Conservation (phyloP, 192 early-diverging fungal species). For the Blastocladiella britannica region DNA sequence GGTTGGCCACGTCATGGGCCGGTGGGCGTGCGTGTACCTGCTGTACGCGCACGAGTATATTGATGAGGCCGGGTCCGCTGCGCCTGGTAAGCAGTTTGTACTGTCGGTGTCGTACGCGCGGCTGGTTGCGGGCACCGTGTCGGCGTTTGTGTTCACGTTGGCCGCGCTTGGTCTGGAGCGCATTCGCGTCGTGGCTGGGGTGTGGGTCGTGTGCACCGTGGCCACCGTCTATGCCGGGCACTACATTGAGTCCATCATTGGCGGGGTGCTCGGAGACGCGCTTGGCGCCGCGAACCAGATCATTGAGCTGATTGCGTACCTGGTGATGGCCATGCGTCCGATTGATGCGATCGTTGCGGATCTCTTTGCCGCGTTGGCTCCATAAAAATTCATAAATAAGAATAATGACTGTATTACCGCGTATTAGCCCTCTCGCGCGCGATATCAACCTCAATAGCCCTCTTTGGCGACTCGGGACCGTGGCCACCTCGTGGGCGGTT, state of each 20-base stretch:
- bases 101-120: conserved; percentile 9
- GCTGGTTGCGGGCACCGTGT: conserved; percentile 5
- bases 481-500: no score
- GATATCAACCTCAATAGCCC: no score
- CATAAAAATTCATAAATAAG: no score
- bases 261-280: conserved; percentile 15
- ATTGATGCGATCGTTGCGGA: neutral
- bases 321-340: conserved; percentile 2
- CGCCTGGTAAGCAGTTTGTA: conserved; percentile 14
- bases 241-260: conserved; percentile 9
- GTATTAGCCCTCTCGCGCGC: no score
- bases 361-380: no score
- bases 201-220: conserved; percentile 1
- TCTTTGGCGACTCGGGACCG: no score
- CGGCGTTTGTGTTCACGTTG: conserved; percentile 3
- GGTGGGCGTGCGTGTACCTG: conserved; percentile 14
- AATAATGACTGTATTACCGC: no score
- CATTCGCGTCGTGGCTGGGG: neutral
- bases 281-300: conserved; percentile 14
- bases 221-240: conserved; percentile 6
- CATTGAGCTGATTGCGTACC: conserved; percentile 9
- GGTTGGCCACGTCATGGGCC: conserved; percentile 1
- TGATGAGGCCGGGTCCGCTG: conserved; percentile 6
- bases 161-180: conserved; percentile 1
- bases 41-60: conserved; percentile 11